A percentile compares a stretch with the other conserved stretches of the same genome.
These are phyloP conservation scores for Lithospermum erythrorhizon DNA, from an alignment of 257 asterid genomes.

Conservation along the genomic window DNA sequence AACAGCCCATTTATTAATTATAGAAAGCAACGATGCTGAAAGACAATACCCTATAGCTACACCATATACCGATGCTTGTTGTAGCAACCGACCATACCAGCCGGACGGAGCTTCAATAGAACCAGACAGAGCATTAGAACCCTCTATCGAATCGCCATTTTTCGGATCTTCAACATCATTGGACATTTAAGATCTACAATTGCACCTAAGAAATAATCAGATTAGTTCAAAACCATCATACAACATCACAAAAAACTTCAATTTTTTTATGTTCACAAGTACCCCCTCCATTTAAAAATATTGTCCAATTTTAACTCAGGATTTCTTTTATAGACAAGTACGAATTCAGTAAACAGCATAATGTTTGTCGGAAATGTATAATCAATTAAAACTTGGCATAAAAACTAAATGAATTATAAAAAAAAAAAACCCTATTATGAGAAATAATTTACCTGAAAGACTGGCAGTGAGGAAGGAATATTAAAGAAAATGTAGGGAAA, in stretches of 20 bases:
- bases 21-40: constrained; percentile 77
- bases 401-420: too few relatives aligned
- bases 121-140: constrained; percentile 19
- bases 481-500: too few relatives aligned
- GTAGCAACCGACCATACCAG: constrained; percentile 46
- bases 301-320: too few relatives aligned
- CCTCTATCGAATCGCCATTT: constrained; percentile 20
- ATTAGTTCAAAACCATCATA: not conserved
- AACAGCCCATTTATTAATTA: constrained; percentile 94
- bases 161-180: constrained; percentile 62
- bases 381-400: too few relatives aligned
- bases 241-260: not conserved
- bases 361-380: too few relatives aligned
- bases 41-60: constrained; percentile 87
- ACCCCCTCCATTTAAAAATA: too few relatives aligned
- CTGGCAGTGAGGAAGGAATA: too few relatives aligned
- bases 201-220: not conserved
- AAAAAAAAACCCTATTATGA: too few relatives aligned
- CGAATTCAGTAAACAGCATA: too few relatives aligned
- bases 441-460: too few relatives aligned
- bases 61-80: constrained; percentile 71
- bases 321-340: too few relatives aligned
- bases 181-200: constrained; percentile 38
- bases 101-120: constrained; percentile 24
- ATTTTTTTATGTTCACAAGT: not conserved